A percentile compares a stretch with the other conserved stretches of the same genome.
These are phyloP conservation scores for Ogataea nakhonphanomensis DNA, from an alignment of 805 yeast genomes.

Conservation along the genomic window DNA sequence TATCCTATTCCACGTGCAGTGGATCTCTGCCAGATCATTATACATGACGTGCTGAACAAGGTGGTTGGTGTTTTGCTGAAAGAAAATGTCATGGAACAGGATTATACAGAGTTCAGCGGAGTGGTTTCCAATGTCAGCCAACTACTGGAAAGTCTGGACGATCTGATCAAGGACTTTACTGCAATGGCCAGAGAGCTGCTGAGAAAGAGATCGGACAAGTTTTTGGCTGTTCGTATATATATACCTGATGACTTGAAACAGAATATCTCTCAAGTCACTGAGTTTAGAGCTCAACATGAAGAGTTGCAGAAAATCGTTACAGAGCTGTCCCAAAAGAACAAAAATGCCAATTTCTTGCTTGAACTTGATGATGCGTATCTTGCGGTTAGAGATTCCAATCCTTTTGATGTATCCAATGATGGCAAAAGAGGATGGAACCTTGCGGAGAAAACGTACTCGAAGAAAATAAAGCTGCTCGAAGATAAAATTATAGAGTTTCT, in stretches of 20 bases:
- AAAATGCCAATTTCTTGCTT: constrained; percentile 21
- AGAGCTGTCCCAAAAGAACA: constrained; percentile 5
- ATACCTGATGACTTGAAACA: constrained; percentile 40
- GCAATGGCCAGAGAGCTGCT: constrained; percentile 69
- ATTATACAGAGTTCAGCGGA: constrained; percentile 38
- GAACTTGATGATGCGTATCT: constrained; percentile 42
- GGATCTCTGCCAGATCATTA: constrained; percentile 59
- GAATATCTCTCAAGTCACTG: constrained; percentile 39
- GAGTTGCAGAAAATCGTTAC: constrained; percentile 35
- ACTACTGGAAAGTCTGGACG: constrained; percentile 53
- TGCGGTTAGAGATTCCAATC: constrained; percentile 35
- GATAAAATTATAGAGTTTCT: constrained; percentile 40
- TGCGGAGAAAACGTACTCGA: constrained; percentile 41
- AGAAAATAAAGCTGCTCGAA: constrained; percentile 44
- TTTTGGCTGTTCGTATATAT: constrained; percentile 59
- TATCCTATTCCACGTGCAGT: constrained; percentile 68
- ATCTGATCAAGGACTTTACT: constrained; percentile 57
- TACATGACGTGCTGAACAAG: constrained; percentile 51
- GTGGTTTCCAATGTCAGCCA: constrained; percentile 30
- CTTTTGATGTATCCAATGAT: constrained; percentile 36
- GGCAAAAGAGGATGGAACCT: constrained; percentile 40
- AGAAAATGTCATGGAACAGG: constrained; percentile 42
- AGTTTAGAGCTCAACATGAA: constrained; percentile 53
- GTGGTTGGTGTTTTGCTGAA: constrained; percentile 38
- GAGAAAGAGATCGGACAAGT: constrained; percentile 69